Percentiles rank a stretch among this genome's conserved stretches.
Evolutionary conservation across 441 rosid species (phyloP).

Genomic region (Brassica hybrid): DNA sequence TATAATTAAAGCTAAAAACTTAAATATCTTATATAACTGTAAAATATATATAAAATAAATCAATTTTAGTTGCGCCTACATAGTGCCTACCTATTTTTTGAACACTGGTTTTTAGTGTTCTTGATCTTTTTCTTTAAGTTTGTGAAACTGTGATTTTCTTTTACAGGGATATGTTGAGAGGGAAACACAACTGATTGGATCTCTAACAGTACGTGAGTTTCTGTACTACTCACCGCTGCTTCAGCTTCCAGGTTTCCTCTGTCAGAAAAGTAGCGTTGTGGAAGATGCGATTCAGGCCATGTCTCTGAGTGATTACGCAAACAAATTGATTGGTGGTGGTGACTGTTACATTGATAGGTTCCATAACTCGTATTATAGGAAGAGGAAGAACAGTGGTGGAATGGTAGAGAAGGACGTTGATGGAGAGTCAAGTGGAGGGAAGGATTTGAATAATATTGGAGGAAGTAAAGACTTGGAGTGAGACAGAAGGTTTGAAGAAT

Average conservation of each 20-base stretch:
- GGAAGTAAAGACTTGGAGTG: too few species aligned
- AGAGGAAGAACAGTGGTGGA: too few species aligned
- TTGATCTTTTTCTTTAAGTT: not conserved
- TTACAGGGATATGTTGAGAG: conserved; percentile 94
- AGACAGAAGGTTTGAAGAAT: too few species aligned
- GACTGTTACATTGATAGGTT: conserved; percentile 66
- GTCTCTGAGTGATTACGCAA: conserved; percentile 90
- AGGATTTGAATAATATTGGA: too few species aligned
- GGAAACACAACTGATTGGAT: conserved; percentile 82
- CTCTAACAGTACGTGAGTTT: conserved; percentile 93
- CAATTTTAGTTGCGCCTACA: too few species aligned
- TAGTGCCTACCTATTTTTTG: too few species aligned
- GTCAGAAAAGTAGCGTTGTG: conserved; percentile 86
- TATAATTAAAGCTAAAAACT: too few species aligned
- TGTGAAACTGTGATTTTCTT: not conserved
- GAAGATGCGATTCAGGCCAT: conserved; percentile 99
- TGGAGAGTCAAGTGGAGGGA: too few species aligned
- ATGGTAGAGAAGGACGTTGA: too few species aligned
- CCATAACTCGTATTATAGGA: too few species aligned
- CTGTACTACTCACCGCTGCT: conserved; percentile 91
- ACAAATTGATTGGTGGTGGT: conserved; percentile 87
- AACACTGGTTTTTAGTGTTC: not conserved
- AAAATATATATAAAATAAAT: too few species aligned
- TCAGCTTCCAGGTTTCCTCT: conserved; percentile 96
- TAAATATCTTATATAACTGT: too few species aligned